phyloP scores from a whole-genome alignment of 2,329 filamentous ascomycete species.

The Cladosporium sp. region DNA sequence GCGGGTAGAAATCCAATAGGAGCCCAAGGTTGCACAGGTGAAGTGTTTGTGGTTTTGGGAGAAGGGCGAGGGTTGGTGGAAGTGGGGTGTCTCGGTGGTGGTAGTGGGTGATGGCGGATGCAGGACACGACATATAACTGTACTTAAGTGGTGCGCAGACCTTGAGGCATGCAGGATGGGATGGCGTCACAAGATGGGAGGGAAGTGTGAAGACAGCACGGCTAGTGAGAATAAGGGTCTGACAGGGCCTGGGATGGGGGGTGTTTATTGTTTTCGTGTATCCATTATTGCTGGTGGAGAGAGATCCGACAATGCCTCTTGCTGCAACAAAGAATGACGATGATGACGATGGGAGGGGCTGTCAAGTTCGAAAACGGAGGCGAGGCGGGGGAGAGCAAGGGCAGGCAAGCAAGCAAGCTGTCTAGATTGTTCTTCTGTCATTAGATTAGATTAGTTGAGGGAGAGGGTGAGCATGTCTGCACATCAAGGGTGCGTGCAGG shows the following conservation, averaged over 20 bases:
- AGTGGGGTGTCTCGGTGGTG: not conserved
- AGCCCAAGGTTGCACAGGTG: conserved; percentile 6
- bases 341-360: not conserved
- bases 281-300: not conserved
- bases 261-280: not conserved
- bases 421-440: not conserved
- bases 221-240: not conserved
- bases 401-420: not conserved
- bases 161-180: no score
- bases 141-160: no score
- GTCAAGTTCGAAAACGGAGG: not conserved
- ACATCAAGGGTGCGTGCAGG: not conserved
- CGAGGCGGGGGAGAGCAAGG: not conserved
- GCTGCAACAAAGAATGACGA: not conserved
- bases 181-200: not conserved
- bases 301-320: not conserved
- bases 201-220: not conserved
- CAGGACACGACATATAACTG: not conserved
- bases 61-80: not conserved
- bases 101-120: not conserved
- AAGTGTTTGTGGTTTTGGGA: not conserved
- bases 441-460: not conserved
- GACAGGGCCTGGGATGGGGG: not conserved
- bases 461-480: not conserved
- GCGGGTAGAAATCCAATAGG: not conserved